Evolutionary conservation across 139 green algal species (phyloP).

Genomic region (Closterium sp.): DNA sequence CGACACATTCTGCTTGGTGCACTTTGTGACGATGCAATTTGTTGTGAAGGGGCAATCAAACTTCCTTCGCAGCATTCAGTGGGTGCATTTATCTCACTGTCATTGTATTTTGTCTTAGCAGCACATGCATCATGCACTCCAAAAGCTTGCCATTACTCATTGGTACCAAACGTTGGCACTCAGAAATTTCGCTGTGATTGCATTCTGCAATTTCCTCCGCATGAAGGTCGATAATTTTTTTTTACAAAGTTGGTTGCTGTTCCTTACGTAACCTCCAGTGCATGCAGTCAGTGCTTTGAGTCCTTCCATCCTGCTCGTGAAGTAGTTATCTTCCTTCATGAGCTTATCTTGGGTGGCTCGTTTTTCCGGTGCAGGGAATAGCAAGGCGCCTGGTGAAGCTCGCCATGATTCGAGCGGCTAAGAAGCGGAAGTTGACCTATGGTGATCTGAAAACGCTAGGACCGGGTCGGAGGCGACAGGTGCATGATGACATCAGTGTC

Average conservation of each 20-base stretch:
- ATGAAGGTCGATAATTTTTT: neutral
- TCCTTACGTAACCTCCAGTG: neutral
- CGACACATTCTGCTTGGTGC: neutral
- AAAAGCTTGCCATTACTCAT: neutral
- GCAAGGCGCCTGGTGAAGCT: constrained; percentile 4
- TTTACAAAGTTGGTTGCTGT: neutral
- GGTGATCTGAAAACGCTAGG: constrained; percentile 2
- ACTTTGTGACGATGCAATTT: too few species aligned
- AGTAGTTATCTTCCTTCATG: neutral
- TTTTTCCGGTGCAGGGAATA: constrained; percentile 9
- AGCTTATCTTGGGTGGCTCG: neutral
- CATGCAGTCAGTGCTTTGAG: neutral
- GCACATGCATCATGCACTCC: neutral
- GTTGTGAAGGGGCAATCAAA: too few species aligned
- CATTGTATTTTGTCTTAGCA: neutral
- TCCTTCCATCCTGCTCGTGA: neutral
- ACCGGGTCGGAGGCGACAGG: neutral
- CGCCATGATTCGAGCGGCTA: constrained; percentile 13
- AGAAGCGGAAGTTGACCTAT: constrained; percentile 23
- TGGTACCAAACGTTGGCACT: neutral
- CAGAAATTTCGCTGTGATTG: neutral
- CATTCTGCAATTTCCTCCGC: neutral
- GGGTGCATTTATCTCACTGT: neutral
- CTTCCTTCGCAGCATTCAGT: neutral
- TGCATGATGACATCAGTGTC: constrained; percentile 40